A percentile compares a stretch with the other conserved stretches of the same genome.
These are phyloP conservation scores for Cutaneotrichosporon sp. DNA, from an alignment of 1,284 basidiomycete genomes.

Conservation along the genomic window DNA sequence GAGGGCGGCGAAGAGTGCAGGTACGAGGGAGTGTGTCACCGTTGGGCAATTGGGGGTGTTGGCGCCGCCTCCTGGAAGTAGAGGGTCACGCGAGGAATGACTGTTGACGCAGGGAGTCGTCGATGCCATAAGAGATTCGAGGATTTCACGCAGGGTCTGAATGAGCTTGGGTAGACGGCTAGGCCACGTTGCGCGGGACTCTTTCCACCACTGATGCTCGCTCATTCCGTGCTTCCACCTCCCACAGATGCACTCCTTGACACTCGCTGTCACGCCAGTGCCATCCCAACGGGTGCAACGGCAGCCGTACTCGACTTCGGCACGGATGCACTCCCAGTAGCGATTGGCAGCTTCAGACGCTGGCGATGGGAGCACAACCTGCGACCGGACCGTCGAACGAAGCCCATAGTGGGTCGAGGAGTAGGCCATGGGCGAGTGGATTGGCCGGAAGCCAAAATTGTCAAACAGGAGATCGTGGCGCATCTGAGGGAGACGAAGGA, in stretches of 20 bases:
- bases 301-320: slow-evolving; percentile 74
- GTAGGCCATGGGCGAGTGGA: slow-evolving; percentile 59
- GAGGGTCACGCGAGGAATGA: slow-evolving; percentile 36
- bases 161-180: slow-evolving; percentile 65
- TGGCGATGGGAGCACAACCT: slow-evolving; percentile 25
- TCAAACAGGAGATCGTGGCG: slow-evolving; percentile 90
- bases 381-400: slow-evolving; percentile 20
- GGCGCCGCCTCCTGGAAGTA: not conserved
- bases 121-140: slow-evolving; percentile 68
- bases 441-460: slow-evolving; percentile 39
- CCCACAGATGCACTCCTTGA: slow-evolving; percentile 59
- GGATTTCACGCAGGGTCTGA: slow-evolving; percentile 69
- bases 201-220: slow-evolving; percentile 49
- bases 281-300: slow-evolving; percentile 73
- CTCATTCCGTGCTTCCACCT: slow-evolving; percentile 42
- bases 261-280: slow-evolving; percentile 40
- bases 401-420: slow-evolving; percentile 45
- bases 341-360: slow-evolving; percentile 60
- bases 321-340: slow-evolving; percentile 77
- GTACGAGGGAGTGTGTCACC: slow-evolving; percentile 51
- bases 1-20: slow-evolving; percentile 50
- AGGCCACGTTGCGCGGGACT: slow-evolving; percentile 56
- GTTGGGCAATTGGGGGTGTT: slow-evolving; percentile 50
- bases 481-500: slow-evolving; percentile 82
- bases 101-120: slow-evolving; percentile 37